Base-by-base conservation (phyloP, 2,329 filamentous ascomycete genomes). In the Neurospora crassa region DNA sequence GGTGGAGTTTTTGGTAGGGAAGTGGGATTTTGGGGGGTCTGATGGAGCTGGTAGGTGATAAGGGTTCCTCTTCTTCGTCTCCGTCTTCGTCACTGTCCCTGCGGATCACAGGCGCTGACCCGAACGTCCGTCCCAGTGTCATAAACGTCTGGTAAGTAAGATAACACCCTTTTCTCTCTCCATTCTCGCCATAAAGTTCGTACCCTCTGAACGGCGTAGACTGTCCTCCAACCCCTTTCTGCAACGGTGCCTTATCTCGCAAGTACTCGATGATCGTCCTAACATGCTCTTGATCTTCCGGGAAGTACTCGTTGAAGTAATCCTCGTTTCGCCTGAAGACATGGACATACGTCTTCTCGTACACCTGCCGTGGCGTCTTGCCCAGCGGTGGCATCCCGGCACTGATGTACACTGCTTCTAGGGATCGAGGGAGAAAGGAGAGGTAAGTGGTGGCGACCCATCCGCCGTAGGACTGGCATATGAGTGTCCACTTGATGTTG, bases 401-500 rank as follows among this genome's bases (percentile, higher is more conserved):
- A 40, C 87, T 87, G 10, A 90, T 81, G 76, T 91, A 92, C 2
- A 87, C 85, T 78, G 91, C 88, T 43, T 83, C 83, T 18, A 93
- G 77, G 1, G 88, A 87, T 70, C 88, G 83, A 0, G 90, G 89
- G 73, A 82, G 87, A 75, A 89, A 87, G 0, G 89, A 91, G n/a
- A 93, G 83, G 77, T 93, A 93, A 1, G 88, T 90, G 8, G 88
- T 83, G n/a, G 84, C 84, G 73, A 91, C 90, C 79, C 92, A 94
- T 0, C 91, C 91, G 40, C 91, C 91, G 77, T 91, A 94, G 41
- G 87, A 90, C 79, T 93, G 91, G 2, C 91, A 91, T 74, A 92
- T 85, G 40, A 92, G 82, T 41, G 84, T 88, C 90, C 90, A 92
- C 78, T 89, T 90, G 76, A 87, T 84, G 5, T 29, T 43, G 14